Percentiles rank a stretch among this genome's conserved stretches.
Evolutionary conservation across 208 protist species (phyloP).

Genomic region (Phytomonas sp.): DNA sequence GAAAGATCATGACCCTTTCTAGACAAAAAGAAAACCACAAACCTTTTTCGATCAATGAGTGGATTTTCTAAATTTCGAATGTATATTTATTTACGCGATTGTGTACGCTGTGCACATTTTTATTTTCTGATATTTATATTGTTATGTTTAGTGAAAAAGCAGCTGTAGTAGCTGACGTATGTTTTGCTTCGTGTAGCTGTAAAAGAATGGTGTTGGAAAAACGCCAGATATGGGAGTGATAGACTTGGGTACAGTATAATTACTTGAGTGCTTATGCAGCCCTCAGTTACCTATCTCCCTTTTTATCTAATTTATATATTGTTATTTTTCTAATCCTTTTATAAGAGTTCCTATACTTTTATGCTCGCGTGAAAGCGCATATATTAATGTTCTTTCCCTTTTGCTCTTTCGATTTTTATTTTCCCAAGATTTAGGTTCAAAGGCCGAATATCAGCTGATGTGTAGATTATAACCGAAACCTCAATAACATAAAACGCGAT

Average conservation of each 20-base stretch:
- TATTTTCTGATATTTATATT: neutral
- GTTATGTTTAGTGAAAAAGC: neutral
- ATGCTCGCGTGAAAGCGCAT: neutral
- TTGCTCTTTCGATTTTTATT: neutral
- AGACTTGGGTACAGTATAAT: neutral
- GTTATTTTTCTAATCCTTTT: neutral
- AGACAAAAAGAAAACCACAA: neutral
- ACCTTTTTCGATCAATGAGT: neutral
- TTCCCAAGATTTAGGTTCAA: neutral
- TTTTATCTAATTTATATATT: neutral
- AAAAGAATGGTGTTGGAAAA: neutral
- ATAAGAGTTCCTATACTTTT: neutral
- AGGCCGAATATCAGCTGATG: neutral
- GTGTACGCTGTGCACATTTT: neutral
- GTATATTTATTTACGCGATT: neutral
- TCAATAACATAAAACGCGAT: neutral
- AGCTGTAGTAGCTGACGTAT: neutral
- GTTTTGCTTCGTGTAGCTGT: neutral
- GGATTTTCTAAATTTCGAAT: conserved; percentile 1
- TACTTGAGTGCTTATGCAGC: neutral
- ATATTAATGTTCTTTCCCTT: neutral
- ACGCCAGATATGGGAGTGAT: neutral
- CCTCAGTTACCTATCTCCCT: neutral
- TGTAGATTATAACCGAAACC: neutral
- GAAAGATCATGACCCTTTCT: neutral